These are phyloP conservation scores for Suillus bovinus DNA, from an alignment of 768 basidiomycete species.

Conservation along the genomic window DNA sequence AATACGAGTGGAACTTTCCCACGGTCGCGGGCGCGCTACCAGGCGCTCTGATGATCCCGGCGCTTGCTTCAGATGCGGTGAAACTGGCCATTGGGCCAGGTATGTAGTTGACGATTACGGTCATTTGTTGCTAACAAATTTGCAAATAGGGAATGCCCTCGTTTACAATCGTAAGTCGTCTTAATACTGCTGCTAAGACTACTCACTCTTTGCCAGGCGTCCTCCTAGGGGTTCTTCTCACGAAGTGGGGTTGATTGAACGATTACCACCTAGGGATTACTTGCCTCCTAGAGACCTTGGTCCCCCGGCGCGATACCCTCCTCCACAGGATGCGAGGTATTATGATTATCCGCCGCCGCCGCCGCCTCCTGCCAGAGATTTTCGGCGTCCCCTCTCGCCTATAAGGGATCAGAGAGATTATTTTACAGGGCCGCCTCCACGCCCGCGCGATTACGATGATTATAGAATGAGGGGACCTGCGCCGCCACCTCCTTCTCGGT, in stretches of 20 bases:
- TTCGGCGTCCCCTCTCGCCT: conserved; percentile 59
- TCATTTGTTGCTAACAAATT: conserved; percentile 10
- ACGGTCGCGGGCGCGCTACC: conserved; percentile 78
- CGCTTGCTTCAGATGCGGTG: conserved; percentile 86
- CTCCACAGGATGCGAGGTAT: conserved; percentile 56
- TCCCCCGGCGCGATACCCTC: conserved; percentile 43
- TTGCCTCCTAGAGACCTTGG: conserved; percentile 39
- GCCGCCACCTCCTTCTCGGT: conserved; percentile 48
- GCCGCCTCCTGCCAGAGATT: conserved; percentile 51
- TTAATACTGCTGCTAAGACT: background rate
- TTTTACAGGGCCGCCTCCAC: conserved; percentile 44
- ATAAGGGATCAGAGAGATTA: conserved; percentile 72
- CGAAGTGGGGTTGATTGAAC: conserved; percentile 58
- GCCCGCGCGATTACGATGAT: conserved; percentile 69
- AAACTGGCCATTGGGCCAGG: conserved; percentile 90
- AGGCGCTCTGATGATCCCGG: conserved; percentile 86
- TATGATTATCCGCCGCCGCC: conserved; percentile 49
- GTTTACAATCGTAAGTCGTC: conserved; percentile 50
- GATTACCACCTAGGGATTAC: conserved; percentile 55
- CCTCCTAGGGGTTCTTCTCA: conserved; percentile 41
- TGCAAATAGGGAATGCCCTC: conserved; percentile 67
- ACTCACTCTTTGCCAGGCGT: conserved; percentile 29
- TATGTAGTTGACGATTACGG: conserved; percentile 32
- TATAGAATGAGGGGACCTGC: conserved; percentile 56
- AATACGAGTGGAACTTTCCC: conserved; percentile 85